A percentile compares a stretch with the other conserved stretches of the same genome.
Conservation (phyloP, 148 eudicot species). For the Rhododendron molle region DNA sequence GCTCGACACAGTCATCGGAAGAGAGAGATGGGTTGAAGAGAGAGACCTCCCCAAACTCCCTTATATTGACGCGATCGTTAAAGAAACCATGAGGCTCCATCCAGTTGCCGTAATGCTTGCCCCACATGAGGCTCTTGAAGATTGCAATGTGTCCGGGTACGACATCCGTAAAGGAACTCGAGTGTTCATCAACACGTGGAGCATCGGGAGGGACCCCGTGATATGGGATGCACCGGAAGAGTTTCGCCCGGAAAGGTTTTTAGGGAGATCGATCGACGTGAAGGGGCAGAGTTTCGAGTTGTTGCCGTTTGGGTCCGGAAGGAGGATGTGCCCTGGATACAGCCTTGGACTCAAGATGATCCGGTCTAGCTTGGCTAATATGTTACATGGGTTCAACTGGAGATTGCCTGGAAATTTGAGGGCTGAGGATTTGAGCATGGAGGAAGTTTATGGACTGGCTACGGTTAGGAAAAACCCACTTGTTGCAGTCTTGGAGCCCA, state of each 20-base stretch:
- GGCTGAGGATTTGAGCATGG: slow-evolving; percentile 27
- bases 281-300: slow-evolving; percentile 28
- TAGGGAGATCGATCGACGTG: slow-evolving; percentile 22
- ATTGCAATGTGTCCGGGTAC: neutral
- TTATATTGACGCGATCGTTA: slow-evolving; percentile 3
- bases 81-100: slow-evolving; percentile 6
- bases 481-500: slow-evolving; percentile 23
- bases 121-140: neutral
- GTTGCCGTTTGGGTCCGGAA: slow-evolving; percentile 37
- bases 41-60: slow-evolving; percentile 4
- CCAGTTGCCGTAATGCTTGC: neutral
- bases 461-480: slow-evolving; percentile 25
- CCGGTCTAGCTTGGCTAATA: slow-evolving; percentile 20
- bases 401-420: slow-evolving; percentile 21
- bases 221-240: slow-evolving; percentile 26
- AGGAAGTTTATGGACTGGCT: slow-evolving; percentile 29
- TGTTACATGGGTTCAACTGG: slow-evolving; percentile 32
- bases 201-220: slow-evolving; percentile 27
- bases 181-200: slow-evolving; percentile 17
- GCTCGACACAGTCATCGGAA: neutral
- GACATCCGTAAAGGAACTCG: neutral
- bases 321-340: slow-evolving; percentile 41
- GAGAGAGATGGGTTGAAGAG: slow-evolving; percentile 15
- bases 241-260: slow-evolving; percentile 33
- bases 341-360: slow-evolving; percentile 29